Evolutionary conservation across 345 rosid species (phyloP).

Genomic region (Moricandia moricandioides): DNA sequence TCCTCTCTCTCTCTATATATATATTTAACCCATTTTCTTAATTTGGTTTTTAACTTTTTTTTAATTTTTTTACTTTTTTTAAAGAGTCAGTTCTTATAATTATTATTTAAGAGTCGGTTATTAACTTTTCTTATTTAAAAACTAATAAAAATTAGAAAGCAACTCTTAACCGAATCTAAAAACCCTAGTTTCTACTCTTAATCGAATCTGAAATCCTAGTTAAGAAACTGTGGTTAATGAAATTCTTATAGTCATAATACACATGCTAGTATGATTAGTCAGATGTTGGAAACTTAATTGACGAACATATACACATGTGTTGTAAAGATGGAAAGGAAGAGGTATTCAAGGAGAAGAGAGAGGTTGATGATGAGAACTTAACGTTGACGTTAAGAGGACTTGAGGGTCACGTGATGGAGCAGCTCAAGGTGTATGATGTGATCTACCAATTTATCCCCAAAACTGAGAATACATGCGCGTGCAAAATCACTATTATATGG

Average conservation of each 20-base stretch:
- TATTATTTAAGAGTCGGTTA: no score
- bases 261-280: not conserved
- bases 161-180: no score
- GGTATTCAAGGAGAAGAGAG: constrained; percentile 28
- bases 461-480: constrained; percentile 18
- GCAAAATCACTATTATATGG: constrained; percentile 33
- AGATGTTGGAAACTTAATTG: not conserved
- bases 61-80: no score
- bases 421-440: constrained; percentile 26
- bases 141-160: no score
- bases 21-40: no score
- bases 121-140: no score
- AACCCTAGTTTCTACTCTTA: no score
- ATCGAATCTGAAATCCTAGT: no score
- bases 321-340: constrained; percentile 33
- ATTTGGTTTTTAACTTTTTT: no score
- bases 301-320: not conserved
- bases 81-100: no score
- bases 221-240: no score
- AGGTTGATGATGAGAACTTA: constrained; percentile 23
- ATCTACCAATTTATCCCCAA: constrained; percentile 28
- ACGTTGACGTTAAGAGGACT: constrained; percentile 27
- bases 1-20: not conserved
- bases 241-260: no score
- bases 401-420: constrained; percentile 33